Percentiles rank a stretch among this genome's conserved stretches.
These are phyloP conservation scores for Pythium brassicae DNA, from an alignment of 352 stramenopile species.

Conservation along the genomic window DNA sequence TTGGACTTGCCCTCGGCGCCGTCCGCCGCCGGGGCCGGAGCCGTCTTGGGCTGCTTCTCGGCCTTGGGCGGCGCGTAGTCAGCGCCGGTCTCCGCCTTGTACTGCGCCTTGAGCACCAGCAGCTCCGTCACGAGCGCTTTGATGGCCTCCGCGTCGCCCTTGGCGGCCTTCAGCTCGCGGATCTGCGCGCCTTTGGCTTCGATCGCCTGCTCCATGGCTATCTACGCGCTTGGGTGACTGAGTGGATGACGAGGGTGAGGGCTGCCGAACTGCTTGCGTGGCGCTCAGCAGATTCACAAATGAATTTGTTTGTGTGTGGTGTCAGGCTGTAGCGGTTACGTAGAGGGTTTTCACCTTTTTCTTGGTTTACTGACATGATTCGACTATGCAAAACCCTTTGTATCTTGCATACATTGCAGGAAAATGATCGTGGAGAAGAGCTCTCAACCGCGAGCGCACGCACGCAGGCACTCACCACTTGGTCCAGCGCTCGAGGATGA, in stretches of 20 bases:
- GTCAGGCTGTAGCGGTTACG: background rate
- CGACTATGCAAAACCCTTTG: background rate
- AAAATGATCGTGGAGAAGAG: background rate
- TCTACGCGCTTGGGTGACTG: too few species aligned
- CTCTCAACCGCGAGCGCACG: background rate
- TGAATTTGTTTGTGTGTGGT: background rate
- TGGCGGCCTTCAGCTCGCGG: constrained; percentile 75
- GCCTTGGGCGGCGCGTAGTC: constrained; percentile 55
- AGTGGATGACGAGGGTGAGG: too few species aligned
- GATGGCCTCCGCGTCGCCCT: constrained; percentile 51
- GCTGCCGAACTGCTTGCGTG: too few species aligned
- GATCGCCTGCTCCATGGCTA: constrained; percentile 39
- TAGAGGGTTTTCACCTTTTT: background rate
- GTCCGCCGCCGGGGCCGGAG: background rate
- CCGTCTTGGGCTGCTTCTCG: constrained; percentile 33
- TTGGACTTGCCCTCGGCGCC: constrained; percentile 58
- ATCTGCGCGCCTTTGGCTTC: constrained; percentile 72
- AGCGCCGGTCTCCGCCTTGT: constrained; percentile 66
- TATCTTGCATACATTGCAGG: background rate
- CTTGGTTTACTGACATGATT: background rate
- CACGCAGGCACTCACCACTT: constrained; percentile 50
- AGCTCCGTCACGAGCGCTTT: constrained; percentile 51
- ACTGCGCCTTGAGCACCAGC: constrained; percentile 72
- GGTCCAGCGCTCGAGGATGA: constrained; percentile 79
- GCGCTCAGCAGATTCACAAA: background rate